These are phyloP conservation scores for Dispira simplex DNA, from an alignment of 192 early-diverging fungal species.

Conservation along the genomic window DNA sequence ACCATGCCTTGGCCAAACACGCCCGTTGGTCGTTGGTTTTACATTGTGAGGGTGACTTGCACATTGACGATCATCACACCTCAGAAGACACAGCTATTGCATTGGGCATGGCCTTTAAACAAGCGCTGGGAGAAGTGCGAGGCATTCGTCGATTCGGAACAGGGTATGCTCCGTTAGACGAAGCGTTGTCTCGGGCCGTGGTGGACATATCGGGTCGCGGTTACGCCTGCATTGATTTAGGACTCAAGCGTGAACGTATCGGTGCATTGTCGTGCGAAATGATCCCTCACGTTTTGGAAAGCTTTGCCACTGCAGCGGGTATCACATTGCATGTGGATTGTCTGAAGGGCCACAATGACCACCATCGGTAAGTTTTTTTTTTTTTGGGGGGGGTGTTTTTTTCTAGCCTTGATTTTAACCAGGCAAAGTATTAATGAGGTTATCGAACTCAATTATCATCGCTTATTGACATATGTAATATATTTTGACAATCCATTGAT, in stretches of 20 bases:
- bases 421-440: too few species aligned
- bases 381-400: background rate
- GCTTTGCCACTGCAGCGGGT: conserved; percentile 80
- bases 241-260: conserved; percentile 81
- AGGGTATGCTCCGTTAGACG: conserved; percentile 92
- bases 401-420: background rate
- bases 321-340: conserved; percentile 96
- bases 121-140: conserved; percentile 76
- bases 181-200: conserved; percentile 87
- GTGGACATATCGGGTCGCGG: conserved; percentile 97
- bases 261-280: conserved; percentile 89
- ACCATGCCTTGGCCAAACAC: conserved; percentile 96
- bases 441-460: too few species aligned
- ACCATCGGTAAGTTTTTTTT: conserved; percentile 59
- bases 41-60: conserved; percentile 77
- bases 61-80: conserved; percentile 98
- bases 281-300: conserved; percentile 93
- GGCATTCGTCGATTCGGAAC: conserved; percentile 87
- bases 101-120: conserved; percentile 82
- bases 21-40: conserved; percentile 75
- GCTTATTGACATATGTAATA: too few species aligned
- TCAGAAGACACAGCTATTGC: conserved; percentile 92
- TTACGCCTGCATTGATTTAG: conserved; percentile 64
- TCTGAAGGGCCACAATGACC: conserved; percentile 90
- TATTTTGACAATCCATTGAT: background rate